Evolutionary conservation across 163 green algal genomes (phyloP).

Genomic region (Volvox carteri): DNA sequence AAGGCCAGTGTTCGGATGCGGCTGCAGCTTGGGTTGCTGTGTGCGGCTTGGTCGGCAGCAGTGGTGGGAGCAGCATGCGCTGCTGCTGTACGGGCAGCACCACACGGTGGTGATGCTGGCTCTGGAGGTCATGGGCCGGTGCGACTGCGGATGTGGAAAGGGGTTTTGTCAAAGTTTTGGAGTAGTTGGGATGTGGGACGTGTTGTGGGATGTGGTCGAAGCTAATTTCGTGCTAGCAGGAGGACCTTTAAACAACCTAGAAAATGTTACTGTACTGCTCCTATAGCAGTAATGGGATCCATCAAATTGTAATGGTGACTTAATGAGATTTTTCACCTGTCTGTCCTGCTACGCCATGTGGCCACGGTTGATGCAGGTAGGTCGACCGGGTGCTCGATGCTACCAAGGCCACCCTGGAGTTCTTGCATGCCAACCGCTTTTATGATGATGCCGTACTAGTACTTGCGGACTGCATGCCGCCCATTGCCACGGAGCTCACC

Average conservation of each 20-base stretch:
- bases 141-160: no score
- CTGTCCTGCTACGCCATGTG: no score
- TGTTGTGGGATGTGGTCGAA: no score
- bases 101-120: conserved; percentile 41
- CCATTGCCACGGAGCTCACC: conserved; percentile 38
- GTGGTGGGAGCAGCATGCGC: conserved; percentile 35
- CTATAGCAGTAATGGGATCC: no score
- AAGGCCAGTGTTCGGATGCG: conserved; percentile 16
- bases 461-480: conserved; percentile 24
- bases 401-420: conserved; percentile 44
- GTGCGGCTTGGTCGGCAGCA: not conserved
- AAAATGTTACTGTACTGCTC: no score
- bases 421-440: conserved; percentile 25
- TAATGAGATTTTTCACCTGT: no score
- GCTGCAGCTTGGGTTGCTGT: conserved; percentile 32
- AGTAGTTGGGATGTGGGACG: no score
- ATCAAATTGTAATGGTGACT: no score
- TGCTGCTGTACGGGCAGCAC: conserved; percentile 49
- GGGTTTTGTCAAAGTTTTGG: no score
- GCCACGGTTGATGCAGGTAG: conserved; percentile 28
- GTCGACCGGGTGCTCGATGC: conserved; percentile 42
- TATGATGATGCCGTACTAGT: conserved; percentile 35
- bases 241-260: no score
- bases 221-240: no score
- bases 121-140: conserved; percentile 52